Percentiles rank a stretch among this genome's conserved stretches.
Conservation (phyloP, 345 rosid genomes). For the Citrus glauca region DNA sequence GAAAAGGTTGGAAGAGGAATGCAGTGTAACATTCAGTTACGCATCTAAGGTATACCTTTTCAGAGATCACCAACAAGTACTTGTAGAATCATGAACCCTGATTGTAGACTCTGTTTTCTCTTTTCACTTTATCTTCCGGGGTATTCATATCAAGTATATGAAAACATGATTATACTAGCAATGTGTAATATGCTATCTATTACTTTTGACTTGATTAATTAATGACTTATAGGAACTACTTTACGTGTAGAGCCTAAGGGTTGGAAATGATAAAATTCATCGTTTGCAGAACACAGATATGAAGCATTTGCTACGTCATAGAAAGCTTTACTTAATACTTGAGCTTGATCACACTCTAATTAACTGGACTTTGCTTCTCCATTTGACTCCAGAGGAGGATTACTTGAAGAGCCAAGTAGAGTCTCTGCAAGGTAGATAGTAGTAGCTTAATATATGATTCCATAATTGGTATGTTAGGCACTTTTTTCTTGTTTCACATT, state of each 20-base stretch:
- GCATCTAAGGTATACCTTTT: slow-evolving; percentile 59
- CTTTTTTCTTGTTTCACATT: not conserved
- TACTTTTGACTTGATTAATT: not conserved
- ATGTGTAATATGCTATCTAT: not conserved
- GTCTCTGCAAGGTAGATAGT: slow-evolving; percentile 59
- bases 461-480: not conserved
- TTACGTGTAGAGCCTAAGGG: slow-evolving; percentile 60
- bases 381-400: slow-evolving; percentile 66
- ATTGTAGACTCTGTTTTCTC: not conserved
- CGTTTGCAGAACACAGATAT: slow-evolving; percentile 54
- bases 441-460: not conserved
- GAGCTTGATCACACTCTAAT: slow-evolving; percentile 90
- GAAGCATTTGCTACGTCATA: slow-evolving; percentile 46
- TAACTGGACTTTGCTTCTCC: slow-evolving; percentile 58
- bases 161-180: not conserved
- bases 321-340: slow-evolving; percentile 74
- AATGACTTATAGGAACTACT: slow-evolving; percentile 8
- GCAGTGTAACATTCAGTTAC: slow-evolving; percentile 67
- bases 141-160: not conserved
- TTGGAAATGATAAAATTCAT: slow-evolving; percentile 62
- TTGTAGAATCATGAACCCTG: not conserved
- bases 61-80: not conserved
- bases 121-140: not conserved
- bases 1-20: slow-evolving; percentile 49
- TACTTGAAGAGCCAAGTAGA: slow-evolving; percentile 60